Evolutionary conservation across 306 rosid species (phyloP), one percentile per base, ranked within the genome.

Genomic region (Prunus salicina): DNA sequence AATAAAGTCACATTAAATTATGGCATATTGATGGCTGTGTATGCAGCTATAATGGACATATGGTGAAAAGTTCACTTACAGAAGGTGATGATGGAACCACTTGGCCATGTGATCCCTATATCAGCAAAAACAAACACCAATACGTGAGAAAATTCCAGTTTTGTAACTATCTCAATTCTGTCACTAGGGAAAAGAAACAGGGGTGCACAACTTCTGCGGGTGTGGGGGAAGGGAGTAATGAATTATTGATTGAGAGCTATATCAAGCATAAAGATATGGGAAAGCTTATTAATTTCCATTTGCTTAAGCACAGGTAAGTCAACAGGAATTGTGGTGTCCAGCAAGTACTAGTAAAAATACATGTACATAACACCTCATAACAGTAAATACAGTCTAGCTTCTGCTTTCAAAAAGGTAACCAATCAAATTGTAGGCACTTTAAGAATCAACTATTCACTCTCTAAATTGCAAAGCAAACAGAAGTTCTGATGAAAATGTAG

Each of bases 61-160:
- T 43, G 67, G 22, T 46, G 38, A 62, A 79, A 63, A 62, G 34
- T 75, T 71, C 80, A 83, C 91, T 90, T 88, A 95, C 97, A 71
- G 87, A 84, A 70, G 93, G 96, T 38, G 97, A 86, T 61, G 91
- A 74, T 61, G 93, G 89, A 82, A 88, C 66, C 65, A 86, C 93
- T 79, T 89, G 97, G 77, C 89, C 96, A 81, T 85, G 91, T 71
- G 90, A 43, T 56, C 93, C 93, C 96, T 92, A 78, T 68, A 82
- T 72, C 28, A 41, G 22, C 57, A 75, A 80, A 62, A 56, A 12
- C 6, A 73, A 45, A 45, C 72, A 25, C 78, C 19, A 80, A 84
- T 47, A 79, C 24, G 67, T 45, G 12, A 84, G 58, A 77, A 41
- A 62, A 16, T 64, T 78, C 56, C n/a, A 69, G 32, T 56, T 41